Percentiles rank a stretch among this genome's conserved stretches.
Evolutionary conservation across 495 filamentous ascomycete genomes (phyloP).

Genomic region (Aspergillus incahuasiensis): DNA sequence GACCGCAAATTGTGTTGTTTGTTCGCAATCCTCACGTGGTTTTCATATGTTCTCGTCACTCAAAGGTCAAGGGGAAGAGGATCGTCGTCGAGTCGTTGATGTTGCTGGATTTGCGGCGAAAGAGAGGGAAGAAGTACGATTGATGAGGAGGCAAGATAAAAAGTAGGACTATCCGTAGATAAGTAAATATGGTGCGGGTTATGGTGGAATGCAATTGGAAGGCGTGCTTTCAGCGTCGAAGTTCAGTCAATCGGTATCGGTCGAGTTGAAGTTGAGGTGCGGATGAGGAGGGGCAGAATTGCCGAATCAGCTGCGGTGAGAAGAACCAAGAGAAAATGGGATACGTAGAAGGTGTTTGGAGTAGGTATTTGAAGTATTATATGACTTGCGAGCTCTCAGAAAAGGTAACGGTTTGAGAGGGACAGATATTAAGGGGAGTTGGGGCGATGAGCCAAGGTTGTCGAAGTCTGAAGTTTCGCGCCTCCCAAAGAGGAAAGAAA

Average conservation of each 20-base stretch:
- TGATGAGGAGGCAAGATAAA: background rate
- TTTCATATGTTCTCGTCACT: slow-evolving; percentile 31
- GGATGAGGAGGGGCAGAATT: slow-evolving; percentile 25
- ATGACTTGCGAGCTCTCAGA: background rate
- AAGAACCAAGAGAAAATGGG: background rate
- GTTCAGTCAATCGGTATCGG: slow-evolving; percentile 25
- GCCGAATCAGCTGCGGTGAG: background rate
- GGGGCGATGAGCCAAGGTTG: slow-evolving; percentile 6
- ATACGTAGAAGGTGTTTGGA: background rate
- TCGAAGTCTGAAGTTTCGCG: slow-evolving; percentile 13
- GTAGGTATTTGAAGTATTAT: background rate
- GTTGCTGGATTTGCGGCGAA: background rate
- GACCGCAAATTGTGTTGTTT: slow-evolving; percentile 30
- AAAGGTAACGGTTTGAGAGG: slow-evolving; percentile 6
- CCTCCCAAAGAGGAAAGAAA: slow-evolving; percentile 21
- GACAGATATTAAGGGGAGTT: slow-evolving; percentile 6
- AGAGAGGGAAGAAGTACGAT: background rate
- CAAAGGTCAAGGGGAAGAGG: slow-evolving; percentile 1
- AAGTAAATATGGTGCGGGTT: background rate
- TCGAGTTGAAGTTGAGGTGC: slow-evolving; percentile 12
- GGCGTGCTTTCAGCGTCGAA: slow-evolving; percentile 23
- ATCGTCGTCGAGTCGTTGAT: background rate
- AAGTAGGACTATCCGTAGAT: background rate
- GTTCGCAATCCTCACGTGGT: slow-evolving; percentile 23
- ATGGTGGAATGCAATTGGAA: background rate